Evolutionary conservation across 495 filamentous ascomycete genomes (phyloP), one percentile per base, ranked within the genome.

Genomic region (Penicilliopsis zonata): DNA sequence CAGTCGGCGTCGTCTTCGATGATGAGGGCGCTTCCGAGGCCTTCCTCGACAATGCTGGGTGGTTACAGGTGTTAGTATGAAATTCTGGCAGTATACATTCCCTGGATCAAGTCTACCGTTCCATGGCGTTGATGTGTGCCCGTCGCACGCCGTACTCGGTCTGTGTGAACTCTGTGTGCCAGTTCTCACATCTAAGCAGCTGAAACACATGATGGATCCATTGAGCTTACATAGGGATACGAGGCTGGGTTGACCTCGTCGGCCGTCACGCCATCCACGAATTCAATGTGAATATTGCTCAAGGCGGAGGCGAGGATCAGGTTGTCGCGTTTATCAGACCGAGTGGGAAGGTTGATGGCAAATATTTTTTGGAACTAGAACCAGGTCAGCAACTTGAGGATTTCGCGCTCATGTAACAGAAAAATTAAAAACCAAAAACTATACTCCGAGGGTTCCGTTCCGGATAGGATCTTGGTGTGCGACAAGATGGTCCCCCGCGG

Each of bases 271-370:
- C 73, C 76, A 23, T 69, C 55, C 9, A 78, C 47, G 47, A 68
- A 74, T 1, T 70, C 67, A 2, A 76, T 47, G 4, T 57, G 54
- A 13, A 82, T 50, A 8, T 63, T 61, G 8, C 55, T 65, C 2
- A 72, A 42, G 1, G 63, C 64, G 3, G 74, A 65, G 2, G 67
- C 60, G 2, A 78, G 47, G 2, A 55, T 51, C 31, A 80, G 58
- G 7, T 63, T 70, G 59, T 82, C 74, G 14, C 72, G 69, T 18
- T 76, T 71, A 38, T 82, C 78, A 5, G 67, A 65, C 13, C 78
- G 61, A 13, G 61, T 57, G 3, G 70, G 67, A 18, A 82, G 53
- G 28, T 71, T 75, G 30, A 82, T 67, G 28, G 74, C 73, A 40
- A 74, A 70, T 17, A 80, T n/a, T 23, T 23, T 23, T 23, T 23